phyloP scores from a whole-genome alignment of 768 basidiomycete species.

The Rhizopogon salebrosus region DNA sequence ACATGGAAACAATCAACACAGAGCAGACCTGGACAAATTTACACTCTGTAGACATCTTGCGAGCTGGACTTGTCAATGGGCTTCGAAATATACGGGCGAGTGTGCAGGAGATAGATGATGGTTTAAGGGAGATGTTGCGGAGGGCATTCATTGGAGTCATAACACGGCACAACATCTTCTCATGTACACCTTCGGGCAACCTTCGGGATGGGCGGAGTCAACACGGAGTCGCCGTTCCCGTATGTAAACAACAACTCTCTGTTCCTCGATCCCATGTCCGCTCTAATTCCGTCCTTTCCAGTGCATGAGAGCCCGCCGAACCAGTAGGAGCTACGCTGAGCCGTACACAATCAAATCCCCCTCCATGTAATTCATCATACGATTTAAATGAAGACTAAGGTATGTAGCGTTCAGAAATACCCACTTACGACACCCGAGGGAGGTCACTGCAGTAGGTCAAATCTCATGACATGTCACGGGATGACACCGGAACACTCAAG shows the following conservation, averaged over 20 bases:
- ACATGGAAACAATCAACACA: neutral
- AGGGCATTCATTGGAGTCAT: conserved; percentile 6
- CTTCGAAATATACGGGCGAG: neutral
- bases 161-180: conserved; percentile 13
- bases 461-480: neutral
- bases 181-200: conserved; percentile 6
- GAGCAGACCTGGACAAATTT: conserved; percentile 18
- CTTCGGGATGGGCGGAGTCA: conserved; percentile 2
- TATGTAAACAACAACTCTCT: neutral
- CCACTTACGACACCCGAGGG: neutral
- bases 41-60: conserved; percentile 13
- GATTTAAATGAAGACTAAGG: neutral
- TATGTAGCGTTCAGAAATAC: neutral
- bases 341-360: too few relatives aligned
- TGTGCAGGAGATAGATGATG: neutral
- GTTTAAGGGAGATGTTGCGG: conserved; percentile 7
- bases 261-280: neutral
- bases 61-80: neutral
- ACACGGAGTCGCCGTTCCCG: neutral
- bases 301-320: too few relatives aligned
- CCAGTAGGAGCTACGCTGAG: too few relatives aligned
- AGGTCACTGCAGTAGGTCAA: neutral
- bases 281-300: conserved; percentile 9
- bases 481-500: neutral
- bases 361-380: neutral